These are phyloP conservation scores for Dalechampia spathulata DNA, from an alignment of 441 rosid species.

Conservation along the genomic window DNA sequence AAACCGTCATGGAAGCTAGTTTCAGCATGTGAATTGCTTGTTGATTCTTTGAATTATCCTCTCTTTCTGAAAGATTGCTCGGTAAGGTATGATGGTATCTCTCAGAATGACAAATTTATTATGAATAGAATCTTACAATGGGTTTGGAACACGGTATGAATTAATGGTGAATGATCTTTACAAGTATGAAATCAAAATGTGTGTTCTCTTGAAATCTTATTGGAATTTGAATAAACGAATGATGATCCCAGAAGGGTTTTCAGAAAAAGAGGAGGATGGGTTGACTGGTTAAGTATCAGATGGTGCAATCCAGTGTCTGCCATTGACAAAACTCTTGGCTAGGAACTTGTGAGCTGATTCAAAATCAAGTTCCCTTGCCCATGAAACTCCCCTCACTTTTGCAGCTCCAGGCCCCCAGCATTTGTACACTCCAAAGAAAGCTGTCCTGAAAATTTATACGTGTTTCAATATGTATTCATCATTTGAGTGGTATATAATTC, in stretches of 20 bases:
- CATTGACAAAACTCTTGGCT: constrained; percentile 83
- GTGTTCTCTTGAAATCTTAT: too few species aligned
- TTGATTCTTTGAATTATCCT: not conserved
- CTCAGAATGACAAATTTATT: too few species aligned
- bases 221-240: not conserved
- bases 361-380: constrained; percentile 80
- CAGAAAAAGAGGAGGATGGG: not conserved
- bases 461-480: too few species aligned
- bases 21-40: not conserved
- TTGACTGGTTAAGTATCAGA: constrained; percentile 36
- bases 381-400: constrained; percentile 64
- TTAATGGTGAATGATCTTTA: too few species aligned
- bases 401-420: constrained; percentile 88
- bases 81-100: not conserved
- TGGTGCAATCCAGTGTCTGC: constrained; percentile 86
- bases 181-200: not conserved
- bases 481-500: too few species aligned
- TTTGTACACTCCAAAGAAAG: constrained; percentile 71
- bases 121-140: too few species aligned
- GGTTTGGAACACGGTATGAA: too few species aligned
- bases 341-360: constrained; percentile 73
- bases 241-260: not conserved
- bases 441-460: constrained; percentile 74
- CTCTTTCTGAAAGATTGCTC: not conserved
- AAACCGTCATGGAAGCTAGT: not conserved